Conservation (phyloP, 1,284 basidiomycete species). For the Cystobasidiaceae sp. region DNA sequence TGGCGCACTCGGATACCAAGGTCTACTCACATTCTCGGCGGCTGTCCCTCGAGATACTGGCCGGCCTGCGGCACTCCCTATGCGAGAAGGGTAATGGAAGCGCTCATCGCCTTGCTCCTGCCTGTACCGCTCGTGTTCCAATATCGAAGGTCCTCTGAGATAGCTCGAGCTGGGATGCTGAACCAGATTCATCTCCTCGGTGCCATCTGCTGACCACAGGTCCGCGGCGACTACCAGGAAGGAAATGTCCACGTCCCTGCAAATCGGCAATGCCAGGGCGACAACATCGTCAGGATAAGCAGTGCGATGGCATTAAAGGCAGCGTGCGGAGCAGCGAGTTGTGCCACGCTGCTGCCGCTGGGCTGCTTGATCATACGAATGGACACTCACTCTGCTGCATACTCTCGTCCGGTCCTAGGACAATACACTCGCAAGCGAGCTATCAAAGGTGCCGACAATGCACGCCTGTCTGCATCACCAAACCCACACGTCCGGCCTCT, state of each 20-base stretch:
- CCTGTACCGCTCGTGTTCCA: neutral
- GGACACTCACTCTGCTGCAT: slow-evolving; percentile 11
- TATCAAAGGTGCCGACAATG: slow-evolving; percentile 23
- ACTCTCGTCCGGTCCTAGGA: neutral
- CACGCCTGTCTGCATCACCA: slow-evolving; percentile 24
- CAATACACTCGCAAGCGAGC: slow-evolving; percentile 1
- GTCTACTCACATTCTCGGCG: too few species aligned
- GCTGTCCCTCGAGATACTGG: too few species aligned
- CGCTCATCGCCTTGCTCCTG: neutral
- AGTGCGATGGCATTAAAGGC: too few species aligned
- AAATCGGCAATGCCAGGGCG: too few species aligned
- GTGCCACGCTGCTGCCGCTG: too few species aligned
- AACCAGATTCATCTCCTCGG: slow-evolving; percentile 28
- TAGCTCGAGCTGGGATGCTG: slow-evolving; percentile 19
- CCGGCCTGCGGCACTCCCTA: too few species aligned
- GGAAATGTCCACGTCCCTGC: slow-evolving; percentile 26
- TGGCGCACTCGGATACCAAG: too few species aligned
- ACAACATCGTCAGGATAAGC: neutral
- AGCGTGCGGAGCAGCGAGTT: too few species aligned
- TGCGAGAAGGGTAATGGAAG: too few species aligned
- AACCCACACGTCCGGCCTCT: slow-evolving; percentile 24
- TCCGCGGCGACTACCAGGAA: slow-evolving; percentile 28
- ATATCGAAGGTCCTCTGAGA: neutral
- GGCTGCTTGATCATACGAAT: too few species aligned
- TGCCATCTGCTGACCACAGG: slow-evolving; percentile 29